Base-by-base conservation (phyloP, 345 rosid genomes). In the Erodium maritimum region DNA sequence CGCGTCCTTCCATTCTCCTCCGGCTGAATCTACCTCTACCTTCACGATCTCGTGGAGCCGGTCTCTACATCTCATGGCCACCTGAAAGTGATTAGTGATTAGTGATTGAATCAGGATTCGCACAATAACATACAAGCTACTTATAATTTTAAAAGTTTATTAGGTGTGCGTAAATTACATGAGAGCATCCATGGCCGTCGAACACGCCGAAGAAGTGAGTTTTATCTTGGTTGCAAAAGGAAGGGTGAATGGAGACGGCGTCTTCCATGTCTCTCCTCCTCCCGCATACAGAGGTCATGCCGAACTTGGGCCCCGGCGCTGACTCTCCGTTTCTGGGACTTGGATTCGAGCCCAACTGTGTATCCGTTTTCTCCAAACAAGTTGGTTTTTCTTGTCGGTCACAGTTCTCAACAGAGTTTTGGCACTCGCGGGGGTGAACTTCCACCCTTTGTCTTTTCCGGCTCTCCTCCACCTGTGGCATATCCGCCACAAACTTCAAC, bases 141-240 rank as follows among this genome's bases (percentile, higher is more conserved):
- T n/a, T n/a, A n/a, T n/a, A n/a, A n/a, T n/a, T n/a, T n/a, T n/a
- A n/a, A n/a, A n/a, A n/a, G n/a, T n/a, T n/a, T n/a, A n/a, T n/a
- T n/a, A 20, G 19, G 20, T 46, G 5, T 8, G 52, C 13, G 0
- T 5, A 0, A 61, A 17, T 64, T 78, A 91, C 99, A 68, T 93
- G 99, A 65, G 99, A 93, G 83, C 99, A 93, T 52, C 99, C 99
- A 68, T 93, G 99, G 33, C 99, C 99, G 55, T 93, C 99, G 25
- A 80, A 93, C 1, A 93, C 90, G 20, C 91, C 97, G 60, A 73
- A 93, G 57, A 87, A 82, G 56, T 86, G 87, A 45, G 71, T 52
- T 4, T 56, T 67, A 17, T 63, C 21, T 0, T 53, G 64, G 45
- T 25, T 7, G 33, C 70, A 63, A 21, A 89, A 70, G 2, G 71